Evolutionary conservation across 306 rosid genomes (phyloP).

Genomic region (Sechiopsis laciniata): DNA sequence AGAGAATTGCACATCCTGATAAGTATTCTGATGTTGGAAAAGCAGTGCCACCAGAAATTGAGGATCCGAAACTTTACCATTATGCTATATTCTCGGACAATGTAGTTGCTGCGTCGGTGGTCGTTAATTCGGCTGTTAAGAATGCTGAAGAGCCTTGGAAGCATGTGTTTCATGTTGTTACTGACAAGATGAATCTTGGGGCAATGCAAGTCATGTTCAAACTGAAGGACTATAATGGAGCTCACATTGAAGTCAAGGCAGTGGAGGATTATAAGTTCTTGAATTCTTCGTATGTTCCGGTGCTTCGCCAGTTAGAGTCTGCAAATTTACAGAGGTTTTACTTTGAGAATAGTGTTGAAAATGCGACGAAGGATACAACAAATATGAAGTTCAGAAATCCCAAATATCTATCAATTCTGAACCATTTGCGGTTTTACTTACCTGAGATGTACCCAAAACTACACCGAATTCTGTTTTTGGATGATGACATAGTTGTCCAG

Average conservation of each 20-base stretch:
- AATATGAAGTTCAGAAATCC: slow-evolving; percentile 19
- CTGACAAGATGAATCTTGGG: slow-evolving; percentile 24
- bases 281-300: slow-evolving; percentile 22
- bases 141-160: slow-evolving; percentile 19
- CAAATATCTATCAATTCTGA: slow-evolving; percentile 17
- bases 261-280: slow-evolving; percentile 21
- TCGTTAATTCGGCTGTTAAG: slow-evolving; percentile 19
- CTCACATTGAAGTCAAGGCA: slow-evolving; percentile 22
- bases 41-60: slow-evolving; percentile 15
- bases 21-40: slow-evolving; percentile 23
- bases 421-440: slow-evolving; percentile 17
- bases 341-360: slow-evolving; percentile 22
- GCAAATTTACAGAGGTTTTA: slow-evolving; percentile 21
- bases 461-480: slow-evolving; percentile 17
- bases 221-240: slow-evolving; percentile 21
- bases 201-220: slow-evolving; percentile 24
- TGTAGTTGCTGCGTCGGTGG: slow-evolving; percentile 19
- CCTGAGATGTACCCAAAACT: slow-evolving; percentile 18
- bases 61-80: slow-evolving; percentile 17
- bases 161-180: slow-evolving; percentile 22
- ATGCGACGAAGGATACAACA: slow-evolving; percentile 20
- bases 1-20: slow-evolving; percentile 21
- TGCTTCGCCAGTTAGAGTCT: slow-evolving; percentile 20
- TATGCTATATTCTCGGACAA: slow-evolving; percentile 22
- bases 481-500: slow-evolving; percentile 21